These are phyloP conservation scores for Arabis alpina DNA, from an alignment of 345 rosid species.

Conservation along the genomic window DNA sequence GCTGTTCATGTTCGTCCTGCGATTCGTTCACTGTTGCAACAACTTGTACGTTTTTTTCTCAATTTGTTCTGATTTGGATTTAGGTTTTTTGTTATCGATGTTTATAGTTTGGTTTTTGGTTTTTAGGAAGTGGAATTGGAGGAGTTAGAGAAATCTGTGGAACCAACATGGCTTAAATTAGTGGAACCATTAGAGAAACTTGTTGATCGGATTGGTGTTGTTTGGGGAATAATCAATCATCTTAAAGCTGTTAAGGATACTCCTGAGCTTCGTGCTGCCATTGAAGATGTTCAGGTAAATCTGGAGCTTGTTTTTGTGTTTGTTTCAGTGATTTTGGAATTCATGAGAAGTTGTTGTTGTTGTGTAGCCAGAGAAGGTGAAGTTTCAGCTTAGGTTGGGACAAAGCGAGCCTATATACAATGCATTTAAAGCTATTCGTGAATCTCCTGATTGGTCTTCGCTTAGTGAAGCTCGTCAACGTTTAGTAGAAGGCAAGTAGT, in stretches of 20 bases:
- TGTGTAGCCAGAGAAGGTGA: constrained; percentile 79
- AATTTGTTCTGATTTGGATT: constrained; percentile 7
- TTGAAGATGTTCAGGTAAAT: constrained; percentile 82
- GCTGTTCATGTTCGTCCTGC: constrained; percentile 74
- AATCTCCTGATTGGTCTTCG: constrained; percentile 63
- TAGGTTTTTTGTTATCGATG: not conserved
- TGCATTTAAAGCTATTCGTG: constrained; percentile 74
- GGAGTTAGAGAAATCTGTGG: constrained; percentile 70
- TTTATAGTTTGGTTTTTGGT: not conserved
- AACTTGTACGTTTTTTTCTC: constrained; percentile 50
- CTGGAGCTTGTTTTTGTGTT: constrained; percentile 3
- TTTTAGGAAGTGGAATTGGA: constrained; percentile 72
- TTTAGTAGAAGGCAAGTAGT: constrained; percentile 66
- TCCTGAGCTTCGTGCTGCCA: constrained; percentile 77
- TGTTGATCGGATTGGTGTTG: constrained; percentile 63
- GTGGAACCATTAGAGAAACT: constrained; percentile 89
- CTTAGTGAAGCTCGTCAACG: constrained; percentile 75
- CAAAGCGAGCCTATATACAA: constrained; percentile 81
- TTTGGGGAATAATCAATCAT: constrained; percentile 81
- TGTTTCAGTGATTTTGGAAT: not conserved
- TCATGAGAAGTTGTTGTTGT: not conserved
- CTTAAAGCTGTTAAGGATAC: constrained; percentile 78
- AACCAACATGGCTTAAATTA: constrained; percentile 81
- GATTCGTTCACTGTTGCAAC: constrained; percentile 62
- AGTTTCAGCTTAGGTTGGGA: constrained; percentile 70